A percentile compares a stretch with the other conserved stretches of the same genome.
Evolutionary conservation across 2,329 filamentous ascomycete genomes (phyloP).

Genomic region (Aspergillus texensis): DNA sequence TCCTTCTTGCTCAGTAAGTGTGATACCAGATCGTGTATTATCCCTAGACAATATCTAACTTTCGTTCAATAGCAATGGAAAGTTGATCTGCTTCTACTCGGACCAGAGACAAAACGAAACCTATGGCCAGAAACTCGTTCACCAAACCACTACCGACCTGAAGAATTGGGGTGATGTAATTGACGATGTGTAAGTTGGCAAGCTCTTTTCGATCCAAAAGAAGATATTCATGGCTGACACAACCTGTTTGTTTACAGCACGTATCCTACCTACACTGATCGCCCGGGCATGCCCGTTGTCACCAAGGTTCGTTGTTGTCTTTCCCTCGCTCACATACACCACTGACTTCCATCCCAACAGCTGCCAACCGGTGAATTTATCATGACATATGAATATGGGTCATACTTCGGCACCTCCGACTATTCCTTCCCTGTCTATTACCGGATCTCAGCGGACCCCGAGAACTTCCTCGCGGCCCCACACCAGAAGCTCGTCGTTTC

Average conservation of each 20-base stretch:
- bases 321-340: neutral
- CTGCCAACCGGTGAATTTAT: constrained; percentile 65
- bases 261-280: constrained; percentile 63
- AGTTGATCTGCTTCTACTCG: constrained; percentile 69
- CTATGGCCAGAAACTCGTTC: constrained; percentile 69
- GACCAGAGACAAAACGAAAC: constrained; percentile 66
- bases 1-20: constrained; percentile 56
- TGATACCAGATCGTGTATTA: neutral
- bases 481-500: constrained; percentile 47
- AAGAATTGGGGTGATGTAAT: constrained; percentile 63
- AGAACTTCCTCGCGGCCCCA: constrained; percentile 47
- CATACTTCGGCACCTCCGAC: constrained; percentile 31
- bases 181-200: constrained; percentile 54
- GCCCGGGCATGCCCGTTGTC: constrained; percentile 70
- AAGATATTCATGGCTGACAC: neutral
- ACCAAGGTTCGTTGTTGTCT: constrained; percentile 33
- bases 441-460: constrained; percentile 52
- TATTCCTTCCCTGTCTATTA: constrained; percentile 57
- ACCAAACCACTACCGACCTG: constrained; percentile 64
- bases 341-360: constrained; percentile 25
- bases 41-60: constrained; percentile 5
- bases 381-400: constrained; percentile 66
- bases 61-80: constrained; percentile 45
- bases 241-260: constrained; percentile 14
- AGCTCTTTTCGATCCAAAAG: neutral